Percentiles rank a stretch among this genome's conserved stretches.
Conservation (phyloP, 306 rosid species). For the Rosa multiflora region DNA sequence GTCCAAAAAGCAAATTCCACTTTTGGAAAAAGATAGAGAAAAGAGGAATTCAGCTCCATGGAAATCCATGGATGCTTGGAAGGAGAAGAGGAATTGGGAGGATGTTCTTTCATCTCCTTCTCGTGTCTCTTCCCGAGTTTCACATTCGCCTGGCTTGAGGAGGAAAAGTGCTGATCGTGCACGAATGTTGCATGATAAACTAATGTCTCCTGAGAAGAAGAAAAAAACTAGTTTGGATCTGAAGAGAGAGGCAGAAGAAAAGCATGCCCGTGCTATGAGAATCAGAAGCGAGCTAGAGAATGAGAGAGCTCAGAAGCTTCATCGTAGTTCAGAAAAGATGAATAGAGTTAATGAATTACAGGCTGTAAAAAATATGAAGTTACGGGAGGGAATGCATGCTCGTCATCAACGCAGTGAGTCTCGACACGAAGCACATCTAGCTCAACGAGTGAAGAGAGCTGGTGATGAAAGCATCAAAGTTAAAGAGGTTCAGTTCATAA, state of each 20-base stretch:
- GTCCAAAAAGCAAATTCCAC: constrained; percentile 47
- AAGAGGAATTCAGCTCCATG: constrained; percentile 65
- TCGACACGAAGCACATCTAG: constrained; percentile 96
- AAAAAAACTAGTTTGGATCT: constrained; percentile 83
- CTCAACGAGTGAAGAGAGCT: constrained; percentile 98
- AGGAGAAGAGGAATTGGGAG: constrained; percentile 94
- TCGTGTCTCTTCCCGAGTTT: constrained; percentile 76
- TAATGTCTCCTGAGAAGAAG: constrained; percentile 96
- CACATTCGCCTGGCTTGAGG: constrained; percentile 78
- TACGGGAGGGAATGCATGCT: constrained; percentile 96
- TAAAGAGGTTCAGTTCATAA: constrained; percentile 94
- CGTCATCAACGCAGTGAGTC: constrained; percentile 96
- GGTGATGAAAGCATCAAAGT: constrained; percentile 99
- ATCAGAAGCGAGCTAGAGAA: constrained; percentile 89
- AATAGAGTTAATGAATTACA: constrained; percentile 90
- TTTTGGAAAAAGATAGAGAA: constrained; percentile 69
- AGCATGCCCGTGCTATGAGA: constrained; percentile 96
- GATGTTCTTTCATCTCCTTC: constrained; percentile 89
- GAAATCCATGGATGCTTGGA: constrained; percentile 97
- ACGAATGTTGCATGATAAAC: constrained; percentile 85
- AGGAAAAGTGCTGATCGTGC: constrained; percentile 93
- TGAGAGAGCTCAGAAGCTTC: constrained; percentile 96
- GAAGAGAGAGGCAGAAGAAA: constrained; percentile 89
- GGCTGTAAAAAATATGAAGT: constrained; percentile 86
- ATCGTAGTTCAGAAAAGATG: constrained; percentile 87